These are phyloP conservation scores for Amanita subjunquillea DNA, from an alignment of 768 basidiomycete genomes.

Conservation along the genomic window DNA sequence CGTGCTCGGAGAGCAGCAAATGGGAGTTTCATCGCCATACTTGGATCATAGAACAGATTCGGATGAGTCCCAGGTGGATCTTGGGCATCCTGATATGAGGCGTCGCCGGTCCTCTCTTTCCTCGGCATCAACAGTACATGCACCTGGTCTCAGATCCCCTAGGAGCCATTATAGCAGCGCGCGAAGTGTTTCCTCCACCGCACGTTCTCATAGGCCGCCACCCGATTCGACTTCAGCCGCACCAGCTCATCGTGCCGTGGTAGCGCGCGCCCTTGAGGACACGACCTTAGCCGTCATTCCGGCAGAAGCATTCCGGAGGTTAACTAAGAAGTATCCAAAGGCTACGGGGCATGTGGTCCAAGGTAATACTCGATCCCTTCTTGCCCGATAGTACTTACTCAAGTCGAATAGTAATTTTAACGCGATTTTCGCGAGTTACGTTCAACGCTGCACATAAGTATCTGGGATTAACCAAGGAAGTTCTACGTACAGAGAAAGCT, in stretches of 20 bases:
- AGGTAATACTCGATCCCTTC: conserved; percentile 33
- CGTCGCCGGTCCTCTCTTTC: conserved; percentile 49
- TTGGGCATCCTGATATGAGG: conserved; percentile 24
- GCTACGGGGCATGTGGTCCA: conserved; percentile 95
- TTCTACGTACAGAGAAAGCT: conserved; percentile 91
- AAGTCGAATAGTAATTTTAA: conserved; percentile 64
- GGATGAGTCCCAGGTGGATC: conserved; percentile 53
- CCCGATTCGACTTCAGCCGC: conserved; percentile 14
- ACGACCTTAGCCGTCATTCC: conserved; percentile 98
- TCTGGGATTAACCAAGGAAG: conserved; percentile 88
- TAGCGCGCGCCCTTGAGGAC: conserved; percentile 91
- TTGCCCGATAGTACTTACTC: conserved; percentile 5
- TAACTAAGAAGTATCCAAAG: conserved; percentile 96
- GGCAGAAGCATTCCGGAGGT: conserved; percentile 87
- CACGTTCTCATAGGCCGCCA: conserved; percentile 13
- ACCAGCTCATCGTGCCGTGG: conserved; percentile 54
- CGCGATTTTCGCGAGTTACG: conserved; percentile 92
- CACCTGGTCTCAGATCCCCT: conserved; percentile 20
- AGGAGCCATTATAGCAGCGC: conserved; percentile 17
- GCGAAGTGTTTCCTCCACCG: conserved; percentile 12
- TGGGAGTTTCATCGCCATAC: conserved; percentile 15
- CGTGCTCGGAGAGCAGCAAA: conserved; percentile 15
- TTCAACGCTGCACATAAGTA: conserved; percentile 97
- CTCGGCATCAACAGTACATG: conserved; percentile 59
- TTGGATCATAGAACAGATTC: conserved; percentile 38